Evolutionary conservation across 75 land plant genomes (phyloP), one percentile per base, ranked within the genome.

Genomic region (Pseudotsuga menziesii): DNA sequence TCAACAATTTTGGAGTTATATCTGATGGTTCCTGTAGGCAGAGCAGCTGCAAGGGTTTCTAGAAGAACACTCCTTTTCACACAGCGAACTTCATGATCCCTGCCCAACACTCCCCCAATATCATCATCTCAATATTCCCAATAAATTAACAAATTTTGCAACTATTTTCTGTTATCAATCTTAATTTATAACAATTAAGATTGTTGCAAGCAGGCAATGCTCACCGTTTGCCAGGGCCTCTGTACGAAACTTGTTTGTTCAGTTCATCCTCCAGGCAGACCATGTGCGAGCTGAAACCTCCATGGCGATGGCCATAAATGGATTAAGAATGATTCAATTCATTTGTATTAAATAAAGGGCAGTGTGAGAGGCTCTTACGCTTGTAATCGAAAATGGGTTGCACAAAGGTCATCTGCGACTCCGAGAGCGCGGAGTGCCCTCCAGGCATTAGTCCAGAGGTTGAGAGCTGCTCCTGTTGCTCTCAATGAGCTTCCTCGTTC

Each of bases 391-490:
- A 35, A 27, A 41, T 55, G 76, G 26, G 14, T 61, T 39, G 44
- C 48, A 41, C 90, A 77, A 59, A 88, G 85, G 73, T 72, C 56
- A 8, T 76, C 41, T 35, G 81, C 88, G 16, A 88, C 76, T 26
- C 83, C 88, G 11, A 88, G 90, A 54, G 82, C 74, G 35, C 83
- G 83, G 13, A 88, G 83, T 5, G 85, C 90, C 15, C 67, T 60
- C 90, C 90, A 88, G 13, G 83, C 90, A 70, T 88, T 88, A 36
- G 79, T 75, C 63, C 59, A 76, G 32, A 88, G 59, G 13, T 55
- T 74, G 22, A 88, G 82, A 17, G 85, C 80, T 13, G 88, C 78
- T n/a, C 90, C 90, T 14, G 77, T 66, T 3, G 83, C 60, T 20
- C 90, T 61, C 58, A 85, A 71, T 1, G 59, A n/a, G 20, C 60